A percentile compares a stretch with the other conserved stretches of the same genome.
These are phyloP conservation scores for Candida tibetensis DNA, from an alignment of 805 yeast genomes.

Conservation along the genomic window DNA sequence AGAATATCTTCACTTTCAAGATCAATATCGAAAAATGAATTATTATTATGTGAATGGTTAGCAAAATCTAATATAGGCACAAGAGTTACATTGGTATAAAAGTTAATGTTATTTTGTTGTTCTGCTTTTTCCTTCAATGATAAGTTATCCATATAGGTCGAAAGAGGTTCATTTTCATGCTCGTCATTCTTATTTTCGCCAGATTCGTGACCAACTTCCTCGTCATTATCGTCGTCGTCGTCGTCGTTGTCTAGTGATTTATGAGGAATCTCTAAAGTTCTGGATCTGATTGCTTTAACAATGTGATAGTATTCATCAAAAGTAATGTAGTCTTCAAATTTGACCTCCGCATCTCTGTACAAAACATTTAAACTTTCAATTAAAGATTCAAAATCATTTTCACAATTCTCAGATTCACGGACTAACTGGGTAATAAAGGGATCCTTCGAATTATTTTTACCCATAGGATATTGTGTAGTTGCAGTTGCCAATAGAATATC, in stretches of 20 bases:
- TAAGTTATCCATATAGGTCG: not conserved
- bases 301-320: conserved; percentile 27
- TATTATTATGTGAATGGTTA: conserved; percentile 51
- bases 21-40: conserved; percentile 64
- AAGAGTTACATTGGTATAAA: conserved; percentile 49
- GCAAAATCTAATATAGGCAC: conserved; percentile 70
- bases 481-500: conserved; percentile 30
- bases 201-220: conserved; percentile 3
- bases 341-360: not conserved
- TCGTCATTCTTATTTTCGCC: not conserved
- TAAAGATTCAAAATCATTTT: conserved; percentile 12
- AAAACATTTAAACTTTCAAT: conserved; percentile 1
- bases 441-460: conserved; percentile 9
- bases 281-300: conserved; percentile 51
- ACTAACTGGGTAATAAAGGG: conserved; percentile 8
- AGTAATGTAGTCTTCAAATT: conserved; percentile 14
- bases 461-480: conserved; percentile 14
- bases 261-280: conserved; percentile 65
- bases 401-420: conserved; percentile 1
- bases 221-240: not conserved
- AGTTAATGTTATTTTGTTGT: conserved; percentile 30
- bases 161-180: not conserved
- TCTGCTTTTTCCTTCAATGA: not conserved
- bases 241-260: conserved; percentile 10
- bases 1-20: conserved; percentile 41